A percentile compares a stretch with the other conserved stretches of the same genome.
Conservation (phyloP, 1,284 basidiomycete genomes). For the Ceratobasidium sp. region DNA sequence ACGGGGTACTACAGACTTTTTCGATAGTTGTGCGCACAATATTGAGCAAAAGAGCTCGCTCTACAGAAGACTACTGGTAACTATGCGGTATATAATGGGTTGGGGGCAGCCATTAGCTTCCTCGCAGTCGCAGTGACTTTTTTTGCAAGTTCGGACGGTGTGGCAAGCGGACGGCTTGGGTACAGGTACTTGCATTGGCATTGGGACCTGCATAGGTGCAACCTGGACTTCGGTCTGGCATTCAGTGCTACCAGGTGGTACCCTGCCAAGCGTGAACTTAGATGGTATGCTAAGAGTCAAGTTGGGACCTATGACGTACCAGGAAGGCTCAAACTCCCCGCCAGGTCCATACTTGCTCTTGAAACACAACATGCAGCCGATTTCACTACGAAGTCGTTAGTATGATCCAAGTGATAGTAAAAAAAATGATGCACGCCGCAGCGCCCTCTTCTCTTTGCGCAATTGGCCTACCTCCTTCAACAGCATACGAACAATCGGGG, state of each 20-base stretch:
- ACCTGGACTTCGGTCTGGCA: conserved; percentile 28
- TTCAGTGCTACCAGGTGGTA: conserved; percentile 28
- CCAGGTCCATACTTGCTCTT: conserved; percentile 50
- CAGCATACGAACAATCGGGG: conserved; percentile 46
- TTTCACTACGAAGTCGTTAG: conserved; percentile 47
- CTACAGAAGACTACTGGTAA: too few species aligned
- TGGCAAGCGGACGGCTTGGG: conserved; percentile 43
- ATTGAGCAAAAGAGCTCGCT: too few species aligned
- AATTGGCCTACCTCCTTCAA: conserved; percentile 50
- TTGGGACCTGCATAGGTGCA: neutral
- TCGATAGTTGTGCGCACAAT: too few species aligned
- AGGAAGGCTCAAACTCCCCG: conserved; percentile 50
- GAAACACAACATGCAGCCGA: conserved; percentile 48
- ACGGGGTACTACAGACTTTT: too few species aligned
- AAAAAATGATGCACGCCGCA: conserved; percentile 47
- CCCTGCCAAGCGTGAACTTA: conserved; percentile 14
- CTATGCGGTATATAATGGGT: conserved; percentile 34
- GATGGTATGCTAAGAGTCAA: neutral
- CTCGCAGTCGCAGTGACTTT: conserved; percentile 43
- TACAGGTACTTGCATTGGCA: conserved; percentile 12
- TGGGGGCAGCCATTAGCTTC: conserved; percentile 40
- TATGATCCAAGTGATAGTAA: neutral
- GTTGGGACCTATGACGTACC: conserved; percentile 40
- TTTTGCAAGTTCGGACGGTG: conserved; percentile 40
- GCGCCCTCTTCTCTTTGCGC: conserved; percentile 49